These are phyloP conservation scores for Russula griseocarnosa DNA, from an alignment of 768 basidiomycete species.

Conservation along the genomic window DNA sequence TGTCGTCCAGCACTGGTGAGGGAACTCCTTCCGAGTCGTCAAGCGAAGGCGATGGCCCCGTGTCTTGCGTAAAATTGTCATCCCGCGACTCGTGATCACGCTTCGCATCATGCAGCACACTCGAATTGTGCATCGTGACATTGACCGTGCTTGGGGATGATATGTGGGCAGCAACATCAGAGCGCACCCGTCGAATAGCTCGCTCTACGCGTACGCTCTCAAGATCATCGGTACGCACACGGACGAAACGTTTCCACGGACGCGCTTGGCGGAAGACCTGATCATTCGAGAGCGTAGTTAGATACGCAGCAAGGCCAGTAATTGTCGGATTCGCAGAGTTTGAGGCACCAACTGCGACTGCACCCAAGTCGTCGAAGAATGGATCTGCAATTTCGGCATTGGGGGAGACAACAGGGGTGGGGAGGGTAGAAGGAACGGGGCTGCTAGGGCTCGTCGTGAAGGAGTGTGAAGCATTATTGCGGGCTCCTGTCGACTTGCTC, in stretches of 20 bases:
- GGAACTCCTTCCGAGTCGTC: slow-evolving; percentile 17
- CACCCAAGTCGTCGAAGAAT: slow-evolving; percentile 41
- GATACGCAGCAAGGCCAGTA: slow-evolving; percentile 66
- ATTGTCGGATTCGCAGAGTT: slow-evolving; percentile 39
- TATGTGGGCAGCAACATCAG: slow-evolving; percentile 74
- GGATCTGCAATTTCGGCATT: slow-evolving; percentile 58
- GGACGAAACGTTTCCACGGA: slow-evolving; percentile 82
- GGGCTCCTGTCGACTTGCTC: slow-evolving; percentile 42
- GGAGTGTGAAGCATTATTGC: slow-evolving; percentile 32
- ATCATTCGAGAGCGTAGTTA: slow-evolving; percentile 74
- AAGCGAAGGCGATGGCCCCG: slow-evolving; percentile 19
- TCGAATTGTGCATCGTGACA: slow-evolving; percentile 25
- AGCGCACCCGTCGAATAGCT: slow-evolving; percentile 82
- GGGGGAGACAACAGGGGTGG: slow-evolving; percentile 50
- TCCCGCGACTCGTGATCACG: slow-evolving; percentile 27
- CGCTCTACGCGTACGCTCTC: slow-evolving; percentile 84
- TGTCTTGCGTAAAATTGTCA: slow-evolving; percentile 17
- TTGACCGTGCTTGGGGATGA: slow-evolving; percentile 34
- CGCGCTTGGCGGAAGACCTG: slow-evolving; percentile 56
- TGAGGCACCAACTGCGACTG: slow-evolving; percentile 29
- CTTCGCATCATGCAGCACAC: slow-evolving; percentile 15
- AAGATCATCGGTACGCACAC: slow-evolving; percentile 81
- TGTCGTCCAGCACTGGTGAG: slow-evolving; percentile 3
- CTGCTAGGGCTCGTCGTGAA: slow-evolving; percentile 29
- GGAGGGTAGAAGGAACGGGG: slow-evolving; percentile 36